Evolutionary conservation across 768 basidiomycete genomes (phyloP).

Genomic region (Lanmaoa rubissima): DNA sequence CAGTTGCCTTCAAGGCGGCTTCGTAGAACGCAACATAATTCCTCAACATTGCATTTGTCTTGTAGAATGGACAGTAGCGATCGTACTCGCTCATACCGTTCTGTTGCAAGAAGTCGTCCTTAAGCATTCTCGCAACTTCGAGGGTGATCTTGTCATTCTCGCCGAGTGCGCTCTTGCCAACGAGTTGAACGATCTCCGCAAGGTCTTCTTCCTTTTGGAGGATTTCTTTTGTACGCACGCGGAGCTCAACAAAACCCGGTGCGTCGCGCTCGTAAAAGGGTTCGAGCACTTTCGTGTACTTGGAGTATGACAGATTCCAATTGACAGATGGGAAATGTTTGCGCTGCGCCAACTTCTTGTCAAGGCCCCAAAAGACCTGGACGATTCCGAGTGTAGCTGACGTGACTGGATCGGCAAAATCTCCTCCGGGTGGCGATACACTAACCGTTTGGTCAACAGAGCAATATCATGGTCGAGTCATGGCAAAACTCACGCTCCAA

Average conservation of each 20-base stretch:
- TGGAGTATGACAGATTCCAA: conserved; percentile 99
- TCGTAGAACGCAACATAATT: conserved; percentile 96
- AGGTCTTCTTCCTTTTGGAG: conserved; percentile 98
- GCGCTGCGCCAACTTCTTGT: conserved; percentile 97
- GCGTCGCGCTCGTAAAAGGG: conserved; percentile 87
- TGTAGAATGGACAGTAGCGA: conserved; percentile 97
- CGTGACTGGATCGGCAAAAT: conserved; percentile 98
- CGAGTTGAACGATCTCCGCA: conserved; percentile 98
- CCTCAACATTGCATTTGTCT: conserved; percentile 93
- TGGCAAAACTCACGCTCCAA: conserved; percentile 81
- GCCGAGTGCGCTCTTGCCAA: conserved; percentile 96
- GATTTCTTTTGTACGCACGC: conserved; percentile 92
- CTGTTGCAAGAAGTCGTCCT: conserved; percentile 97
- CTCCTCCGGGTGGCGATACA: conserved; percentile 98
- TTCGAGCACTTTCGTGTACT: conserved; percentile 93
- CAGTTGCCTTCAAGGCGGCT: conserved; percentile 80
- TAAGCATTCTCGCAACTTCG: conserved; percentile 95
- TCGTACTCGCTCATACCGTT: conserved; percentile 99
- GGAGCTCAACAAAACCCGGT: conserved; percentile 93
- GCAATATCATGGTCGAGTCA: background rate
- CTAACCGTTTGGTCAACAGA: conserved; percentile 40
- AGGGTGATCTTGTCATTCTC: conserved; percentile 98
- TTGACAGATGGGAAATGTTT: conserved; percentile 99
- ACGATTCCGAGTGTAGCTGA: conserved; percentile 97
- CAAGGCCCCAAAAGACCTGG: conserved; percentile 99